Conservation (phyloP, 345 rosid genomes). For the Eucalyptus fibrosa region DNA sequence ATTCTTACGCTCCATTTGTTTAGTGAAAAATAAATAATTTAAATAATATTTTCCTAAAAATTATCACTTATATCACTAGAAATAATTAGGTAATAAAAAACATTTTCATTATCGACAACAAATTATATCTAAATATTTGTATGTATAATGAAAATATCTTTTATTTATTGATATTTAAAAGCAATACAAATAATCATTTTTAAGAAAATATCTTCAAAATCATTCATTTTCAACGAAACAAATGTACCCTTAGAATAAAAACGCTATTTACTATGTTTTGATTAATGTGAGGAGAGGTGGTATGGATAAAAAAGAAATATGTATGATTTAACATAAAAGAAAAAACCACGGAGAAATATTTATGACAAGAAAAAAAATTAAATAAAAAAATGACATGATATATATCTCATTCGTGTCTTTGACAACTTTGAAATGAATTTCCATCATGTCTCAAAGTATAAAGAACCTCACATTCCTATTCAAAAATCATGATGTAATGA, state of each 20-base stretch:
- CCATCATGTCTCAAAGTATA: background rate
- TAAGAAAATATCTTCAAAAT: no score
- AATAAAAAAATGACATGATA: background rate
- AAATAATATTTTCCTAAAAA: no score
- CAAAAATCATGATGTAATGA: background rate
- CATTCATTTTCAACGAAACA: no score
- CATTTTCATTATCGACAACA: no score
- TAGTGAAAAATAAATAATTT: no score
- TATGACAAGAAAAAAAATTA: background rate
- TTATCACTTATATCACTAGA: no score
- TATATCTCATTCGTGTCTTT: background rate
- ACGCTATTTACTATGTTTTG: background rate
- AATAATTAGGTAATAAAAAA: no score
- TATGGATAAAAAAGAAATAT: background rate
- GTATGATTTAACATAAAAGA: background rate
- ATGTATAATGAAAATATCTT: no score
- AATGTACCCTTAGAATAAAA: background rate
- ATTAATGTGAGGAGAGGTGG: background rate
- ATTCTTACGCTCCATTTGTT: background rate
- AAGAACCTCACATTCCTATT: background rate
- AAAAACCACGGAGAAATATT: background rate
- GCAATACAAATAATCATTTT: no score
- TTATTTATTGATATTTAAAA: no score
- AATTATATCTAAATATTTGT: no score
- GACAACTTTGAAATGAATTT: background rate